Conservation (phyloP, 176 grass and related monocot genomes). For the Themeda triandra region DNA sequence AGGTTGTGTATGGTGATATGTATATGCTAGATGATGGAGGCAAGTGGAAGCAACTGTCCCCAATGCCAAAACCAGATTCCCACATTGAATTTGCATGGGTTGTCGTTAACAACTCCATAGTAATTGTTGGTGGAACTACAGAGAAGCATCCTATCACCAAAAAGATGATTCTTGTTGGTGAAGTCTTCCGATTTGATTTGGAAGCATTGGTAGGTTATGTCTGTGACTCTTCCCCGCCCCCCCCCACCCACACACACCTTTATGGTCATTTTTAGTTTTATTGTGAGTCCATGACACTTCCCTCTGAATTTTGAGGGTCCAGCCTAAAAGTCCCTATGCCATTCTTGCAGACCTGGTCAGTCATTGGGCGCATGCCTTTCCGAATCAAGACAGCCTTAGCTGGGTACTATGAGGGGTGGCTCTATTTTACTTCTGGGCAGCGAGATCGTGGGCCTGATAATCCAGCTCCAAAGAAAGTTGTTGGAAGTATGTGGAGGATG, state of each 20-base stretch:
- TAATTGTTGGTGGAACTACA: constrained; percentile 76
- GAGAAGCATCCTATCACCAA: constrained; percentile 89
- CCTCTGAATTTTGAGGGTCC: neutral
- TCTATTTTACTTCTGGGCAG: constrained; percentile 92
- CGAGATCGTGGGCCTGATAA: constrained; percentile 69
- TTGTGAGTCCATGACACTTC: neutral
- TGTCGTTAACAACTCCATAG: constrained; percentile 68
- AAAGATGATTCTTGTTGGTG: constrained; percentile 93
- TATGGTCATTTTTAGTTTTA: neutral
- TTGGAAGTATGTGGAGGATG: constrained; percentile 72
- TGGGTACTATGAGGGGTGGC: constrained; percentile 72
- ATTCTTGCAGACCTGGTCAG: constrained; percentile 58
- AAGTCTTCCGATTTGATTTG: constrained; percentile 79
- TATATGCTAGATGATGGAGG: constrained; percentile 64
- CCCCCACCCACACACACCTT: too few relatives aligned
- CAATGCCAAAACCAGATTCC: constrained; percentile 87
- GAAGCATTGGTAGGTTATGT: constrained; percentile 50
- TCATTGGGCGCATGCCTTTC: constrained; percentile 81
- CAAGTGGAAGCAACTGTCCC: constrained; percentile 59
- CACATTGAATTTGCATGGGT: constrained; percentile 92
- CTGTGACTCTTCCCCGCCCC: too few relatives aligned
- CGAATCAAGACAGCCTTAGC: constrained; percentile 76
- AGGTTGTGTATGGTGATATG: constrained; percentile 80
- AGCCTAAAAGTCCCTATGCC: neutral
- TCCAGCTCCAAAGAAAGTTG: constrained; percentile 72